Conservation (phyloP, 768 basidiomycete genomes). For the Hortiboletus campestris region DNA sequence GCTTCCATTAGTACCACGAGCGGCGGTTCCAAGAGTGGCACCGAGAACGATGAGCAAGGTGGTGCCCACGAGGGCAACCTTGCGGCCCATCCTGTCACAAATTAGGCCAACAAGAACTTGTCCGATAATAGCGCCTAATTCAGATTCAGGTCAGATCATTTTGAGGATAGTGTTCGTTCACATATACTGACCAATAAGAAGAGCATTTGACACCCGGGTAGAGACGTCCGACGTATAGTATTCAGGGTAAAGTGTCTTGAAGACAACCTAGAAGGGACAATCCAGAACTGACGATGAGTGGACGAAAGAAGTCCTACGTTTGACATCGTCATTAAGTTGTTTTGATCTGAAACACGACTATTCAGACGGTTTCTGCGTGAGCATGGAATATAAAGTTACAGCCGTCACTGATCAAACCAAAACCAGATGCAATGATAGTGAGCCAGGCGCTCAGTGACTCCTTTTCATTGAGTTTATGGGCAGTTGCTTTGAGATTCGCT, state of each 20-base stretch:
- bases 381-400: slow-evolving; percentile 35
- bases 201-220: slow-evolving; percentile 68
- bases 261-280: slow-evolving; percentile 49
- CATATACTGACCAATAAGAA: slow-evolving; percentile 56
- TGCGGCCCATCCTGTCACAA: slow-evolving; percentile 74
- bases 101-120: slow-evolving; percentile 62
- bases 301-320: slow-evolving; percentile 41
- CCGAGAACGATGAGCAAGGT: slow-evolving; percentile 70
- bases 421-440: slow-evolving; percentile 62
- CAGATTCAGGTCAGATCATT: not conserved
- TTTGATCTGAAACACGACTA: slow-evolving; percentile 48
- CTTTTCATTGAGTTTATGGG: slow-evolving; percentile 31
- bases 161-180: not conserved
- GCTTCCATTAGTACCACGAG: slow-evolving; percentile 58
- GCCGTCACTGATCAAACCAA: slow-evolving; percentile 64
- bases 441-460: slow-evolving; percentile 57
- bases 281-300: slow-evolving; percentile 3
- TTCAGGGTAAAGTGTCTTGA: slow-evolving; percentile 61
- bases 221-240: slow-evolving; percentile 59
- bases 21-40: slow-evolving; percentile 64
- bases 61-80: slow-evolving; percentile 68
- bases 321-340: slow-evolving; percentile 68
- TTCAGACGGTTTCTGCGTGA: slow-evolving; percentile 3
- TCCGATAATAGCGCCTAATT: slow-evolving; percentile 56
- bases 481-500: slow-evolving; percentile 20